phyloP scores from a whole-genome alignment of 2,329 filamentous ascomycete species.

The Teratosphaeria gauchensis region DNA sequence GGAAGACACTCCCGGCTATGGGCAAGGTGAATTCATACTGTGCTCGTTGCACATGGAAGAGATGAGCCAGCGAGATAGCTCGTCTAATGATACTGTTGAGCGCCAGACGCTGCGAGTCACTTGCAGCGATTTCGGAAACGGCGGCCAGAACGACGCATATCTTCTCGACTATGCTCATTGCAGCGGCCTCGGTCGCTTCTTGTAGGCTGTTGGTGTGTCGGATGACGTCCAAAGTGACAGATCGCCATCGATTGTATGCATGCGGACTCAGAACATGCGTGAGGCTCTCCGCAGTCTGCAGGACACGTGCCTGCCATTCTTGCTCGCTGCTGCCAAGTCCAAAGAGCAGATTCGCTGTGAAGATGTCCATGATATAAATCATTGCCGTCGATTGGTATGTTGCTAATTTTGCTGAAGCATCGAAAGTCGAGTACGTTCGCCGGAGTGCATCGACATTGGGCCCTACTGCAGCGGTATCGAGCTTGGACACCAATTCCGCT shows the following conservation, averaged over 20 bases:
- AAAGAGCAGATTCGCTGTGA: constrained; percentile 50
- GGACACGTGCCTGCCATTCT: constrained; percentile 15
- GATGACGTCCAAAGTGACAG: constrained; percentile 52
- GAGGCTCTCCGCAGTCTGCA: constrained; percentile 14
- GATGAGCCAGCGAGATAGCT: constrained; percentile 19
- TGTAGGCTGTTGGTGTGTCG: constrained; percentile 36
- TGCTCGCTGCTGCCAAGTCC: constrained; percentile 46
- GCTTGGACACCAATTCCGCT: constrained; percentile 11
- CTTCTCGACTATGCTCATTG: constrained; percentile 15
- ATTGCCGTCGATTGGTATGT: constrained; percentile 55
- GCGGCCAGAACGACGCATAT: constrained; percentile 17
- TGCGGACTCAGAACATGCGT: constrained; percentile 26
- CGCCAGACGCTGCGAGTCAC: constrained; percentile 11
- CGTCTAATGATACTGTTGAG: constrained; percentile 20
- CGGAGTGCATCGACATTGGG: constrained; percentile 9
- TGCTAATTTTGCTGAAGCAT: constrained; percentile 48
- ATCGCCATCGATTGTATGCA: constrained; percentile 56
- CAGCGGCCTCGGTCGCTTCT: constrained; percentile 11
- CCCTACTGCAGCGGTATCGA: constrained; percentile 14
- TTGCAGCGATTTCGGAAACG: constrained; percentile 17
- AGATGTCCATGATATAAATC: constrained; percentile 52
- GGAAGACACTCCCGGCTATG: constrained; percentile 34
- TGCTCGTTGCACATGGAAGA: constrained; percentile 22
- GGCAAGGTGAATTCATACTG: constrained; percentile 24
- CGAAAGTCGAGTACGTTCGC: constrained; percentile 44